Conservation (phyloP, 2,329 filamentous ascomycete genomes). For the Tolypocladium inflatum region DNA sequence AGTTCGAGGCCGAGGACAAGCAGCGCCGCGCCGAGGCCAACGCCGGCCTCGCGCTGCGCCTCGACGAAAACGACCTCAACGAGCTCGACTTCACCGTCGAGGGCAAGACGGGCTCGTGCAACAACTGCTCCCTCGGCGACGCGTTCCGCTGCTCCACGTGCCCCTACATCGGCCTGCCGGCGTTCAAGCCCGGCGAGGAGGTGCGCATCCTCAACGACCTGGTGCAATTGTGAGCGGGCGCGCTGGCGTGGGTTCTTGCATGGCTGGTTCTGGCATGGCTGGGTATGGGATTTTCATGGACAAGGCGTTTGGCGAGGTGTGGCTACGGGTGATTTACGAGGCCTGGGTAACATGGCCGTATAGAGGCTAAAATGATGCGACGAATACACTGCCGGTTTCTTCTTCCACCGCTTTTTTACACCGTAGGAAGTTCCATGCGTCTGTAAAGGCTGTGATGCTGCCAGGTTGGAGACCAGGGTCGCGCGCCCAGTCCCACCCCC, state of each 20-base stretch:
- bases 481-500: too few species aligned
- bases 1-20: conserved; percentile 76
- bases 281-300: neutral
- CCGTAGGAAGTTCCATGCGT: too few species aligned
- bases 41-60: conserved; percentile 59
- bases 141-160: conserved; percentile 67
- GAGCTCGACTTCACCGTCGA: conserved; percentile 97
- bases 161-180: conserved; percentile 84
- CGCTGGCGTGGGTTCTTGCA: neutral
- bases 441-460: too few species aligned
- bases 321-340: neutral
- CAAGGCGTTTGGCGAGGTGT: neutral
- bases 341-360: neutral
- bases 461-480: too few species aligned
- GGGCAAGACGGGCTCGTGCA: conserved; percentile 91
- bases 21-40: conserved; percentile 58
- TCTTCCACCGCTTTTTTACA: neutral
- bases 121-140: conserved; percentile 88
- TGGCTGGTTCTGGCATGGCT: neutral
- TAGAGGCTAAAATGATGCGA: neutral
- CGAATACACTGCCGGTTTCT: neutral
- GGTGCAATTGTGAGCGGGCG: conserved; percentile 57
- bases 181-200: conserved; percentile 96
- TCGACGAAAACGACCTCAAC: conserved; percentile 64
- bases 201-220: conserved; percentile 80